Evolutionary conservation across 2,329 filamentous ascomycete genomes (phyloP), one percentile per base, ranked within the genome.

Genomic region (Hymenoscyphus repandus): DNA sequence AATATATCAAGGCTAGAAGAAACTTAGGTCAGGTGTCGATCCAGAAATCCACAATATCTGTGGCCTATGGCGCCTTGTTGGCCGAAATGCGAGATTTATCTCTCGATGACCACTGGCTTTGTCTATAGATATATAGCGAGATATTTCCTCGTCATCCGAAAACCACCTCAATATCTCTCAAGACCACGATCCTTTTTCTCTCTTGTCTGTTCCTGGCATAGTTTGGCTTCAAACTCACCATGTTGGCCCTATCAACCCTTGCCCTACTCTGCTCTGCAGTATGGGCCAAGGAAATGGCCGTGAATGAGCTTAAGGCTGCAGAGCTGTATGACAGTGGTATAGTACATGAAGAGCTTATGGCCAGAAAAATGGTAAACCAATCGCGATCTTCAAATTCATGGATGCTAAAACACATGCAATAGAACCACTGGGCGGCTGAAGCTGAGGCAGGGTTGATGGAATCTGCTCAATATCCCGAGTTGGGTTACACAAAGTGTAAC

Each of bases 401-500:
- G 7, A 18, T 44, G 15, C 47, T 32, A 6, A 42, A 5, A 13
- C 12, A 9, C 12, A 11, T 22, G 2, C 12, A 18, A 27, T 40
- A 55, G 53, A 47, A 48, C 34, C 38, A 43, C 30, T 55, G 49
- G 67, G 65, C 62, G 55, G 36, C 62, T 64, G 66, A 70, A 34
- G 58, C 62, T 20, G 66, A 59, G 5, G 59, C 65, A 9, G 70
- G 70, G 30, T 52, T 57, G 2, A 69, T 71, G 50, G 60, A 66
- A 7, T 69, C 67, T 38, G 59, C 64, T 2, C 60, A 64, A 32
- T 72, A 66, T 31, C 70, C 69, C 3, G 65, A 66, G 44, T 64
- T 72, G 5, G 68, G 68, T 12, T 71, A 68, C 57, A 67, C 68
- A 5, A 53, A 55, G 6, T 78, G 75, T 55, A 62, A 67, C 7